Evolutionary conservation across 2,329 filamentous ascomycete species (phyloP), one percentile per base, ranked within the genome.

Genomic region (Diaporthe humulicola): DNA sequence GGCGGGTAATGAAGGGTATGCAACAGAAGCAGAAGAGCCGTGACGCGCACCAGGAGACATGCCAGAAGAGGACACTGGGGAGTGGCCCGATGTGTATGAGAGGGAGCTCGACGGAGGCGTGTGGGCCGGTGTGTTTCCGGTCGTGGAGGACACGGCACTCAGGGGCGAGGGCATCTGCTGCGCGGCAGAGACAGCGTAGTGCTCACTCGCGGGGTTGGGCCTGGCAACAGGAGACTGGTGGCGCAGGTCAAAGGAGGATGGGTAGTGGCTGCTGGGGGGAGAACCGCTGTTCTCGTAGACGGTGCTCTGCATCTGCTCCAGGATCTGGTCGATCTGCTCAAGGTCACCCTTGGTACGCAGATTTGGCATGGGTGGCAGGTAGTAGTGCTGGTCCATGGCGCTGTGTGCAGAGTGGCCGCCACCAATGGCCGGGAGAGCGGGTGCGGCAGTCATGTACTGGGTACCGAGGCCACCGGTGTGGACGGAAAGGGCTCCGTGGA

Each of bases 291-390:
- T 98, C 86, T 98, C 97, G 82, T 98, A 98, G 66, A 98, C 95
- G 60, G 96, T 98, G 77, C 93, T 93, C 85, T 98, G 96, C 89
- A 98, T 96, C 85, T 98, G 95, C 85, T 98, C 95, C 73, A 99
- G 90, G 83, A 98, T 94, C 81, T 95, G 94, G 83, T 98, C 97
- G 81, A 98, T 96, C 83, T 98, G 95, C 82, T 98, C 88, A 57
- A 99, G 88, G 82, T 99, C 97, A 83, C 92, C 95, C 89, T 98
- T 98, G 66, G 96, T 98, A 81, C 96, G 93, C 73, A 97, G 89
- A 80, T 95, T 97, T 64, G 92, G 92, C 87, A 98, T 95, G 14
- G 95, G 92, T 71, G 97, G 95, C 75, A 98, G 89, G 77, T 95
- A 95, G 86, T 98, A 98, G 81, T 96, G 94, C 82, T 95, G 92